Conservation (phyloP, 305 asterid genomes). For the Fraxinus dipetala region DNA sequence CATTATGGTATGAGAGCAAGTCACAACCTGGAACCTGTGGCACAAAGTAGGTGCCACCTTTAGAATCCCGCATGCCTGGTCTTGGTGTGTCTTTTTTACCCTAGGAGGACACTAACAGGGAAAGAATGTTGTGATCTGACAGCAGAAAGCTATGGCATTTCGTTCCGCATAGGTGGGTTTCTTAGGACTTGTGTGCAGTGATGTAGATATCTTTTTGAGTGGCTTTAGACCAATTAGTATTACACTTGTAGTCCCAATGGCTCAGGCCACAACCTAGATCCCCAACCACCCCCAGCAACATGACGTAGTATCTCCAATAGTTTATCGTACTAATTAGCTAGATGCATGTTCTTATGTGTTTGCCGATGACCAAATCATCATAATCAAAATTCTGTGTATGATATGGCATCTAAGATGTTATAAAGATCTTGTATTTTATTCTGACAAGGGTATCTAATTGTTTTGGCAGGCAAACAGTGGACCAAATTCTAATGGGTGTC, state of each 20-base stretch:
- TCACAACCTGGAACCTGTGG: not conserved
- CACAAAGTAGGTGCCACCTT: not conserved
- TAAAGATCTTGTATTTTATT: not conserved
- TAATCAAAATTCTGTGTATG: not conserved
- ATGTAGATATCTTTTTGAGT: not conserved
- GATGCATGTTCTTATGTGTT: not conserved
- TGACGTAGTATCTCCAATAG: not conserved
- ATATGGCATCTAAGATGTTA: not conserved
- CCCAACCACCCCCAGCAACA: not conserved
- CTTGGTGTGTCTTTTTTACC: not conserved
- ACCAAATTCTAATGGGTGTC: conserved; percentile 81
- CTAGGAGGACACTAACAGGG: not conserved
- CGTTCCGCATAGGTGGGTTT: not conserved
- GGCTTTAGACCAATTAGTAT: not conserved
- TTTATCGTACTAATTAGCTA: not conserved
- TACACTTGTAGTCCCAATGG: not conserved
- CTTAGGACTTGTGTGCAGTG: not conserved
- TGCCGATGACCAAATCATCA: not conserved
- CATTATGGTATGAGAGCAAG: not conserved
- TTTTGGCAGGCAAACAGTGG: conserved; percentile 91
- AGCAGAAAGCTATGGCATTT: not conserved
- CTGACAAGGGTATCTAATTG: conserved; percentile 10
- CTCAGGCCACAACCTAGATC: not conserved
- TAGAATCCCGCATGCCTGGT: not conserved
- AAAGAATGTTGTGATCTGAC: not conserved